Evolutionary conservation across 169 alveolate genomes (phyloP), one percentile per base, ranked within the genome.

Genomic region (Perkinsus chesapeaki): DNA sequence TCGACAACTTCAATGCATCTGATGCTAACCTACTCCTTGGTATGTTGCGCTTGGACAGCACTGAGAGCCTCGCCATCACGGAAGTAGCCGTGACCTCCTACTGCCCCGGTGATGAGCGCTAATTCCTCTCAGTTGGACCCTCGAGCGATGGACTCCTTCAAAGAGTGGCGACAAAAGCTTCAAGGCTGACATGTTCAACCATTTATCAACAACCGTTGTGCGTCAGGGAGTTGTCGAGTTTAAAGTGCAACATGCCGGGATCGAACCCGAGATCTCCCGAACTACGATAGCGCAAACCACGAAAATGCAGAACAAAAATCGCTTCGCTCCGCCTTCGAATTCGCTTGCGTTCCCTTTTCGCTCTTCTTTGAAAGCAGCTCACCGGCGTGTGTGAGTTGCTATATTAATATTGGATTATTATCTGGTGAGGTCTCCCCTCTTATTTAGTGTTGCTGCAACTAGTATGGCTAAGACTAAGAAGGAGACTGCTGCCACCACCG

Each of bases 381-480:
- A 34, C 31, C 82, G 27, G 82, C 31, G 82, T 60, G 82, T 60
- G 82, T 60, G 60, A 43, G 82, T 60, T 60, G 82, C 82, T 60
- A 60, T 23, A 60, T 7, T 12, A 60, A n/a, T n/a, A n/a, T 5
- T 0, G 82, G 82, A 60, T 60, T 60, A 7, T 60, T 10, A 27
- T 60, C 37, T 3, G 82, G 31, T 34, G 31, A 12, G 31, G 37
- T 34, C 82, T 23, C 82, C 31, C 23, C 23, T 60, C 82, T 34
- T 60, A 1, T 60, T 60, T 23, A 60, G 82, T 60, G 82, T 60
- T 20, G 3, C 82, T 60, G 82, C 82, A 20, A 34, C 82, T 60
- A 60, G 82, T 60, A 60, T 60, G 82, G 82, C 82, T 60, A 60
- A 60, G 82, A 60, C 82, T 60, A 60, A 60, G 82, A 60, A 60